phyloP scores from a whole-genome alignment of 1,284 basidiomycete species.

The Ceratobasidium sp. region DNA sequence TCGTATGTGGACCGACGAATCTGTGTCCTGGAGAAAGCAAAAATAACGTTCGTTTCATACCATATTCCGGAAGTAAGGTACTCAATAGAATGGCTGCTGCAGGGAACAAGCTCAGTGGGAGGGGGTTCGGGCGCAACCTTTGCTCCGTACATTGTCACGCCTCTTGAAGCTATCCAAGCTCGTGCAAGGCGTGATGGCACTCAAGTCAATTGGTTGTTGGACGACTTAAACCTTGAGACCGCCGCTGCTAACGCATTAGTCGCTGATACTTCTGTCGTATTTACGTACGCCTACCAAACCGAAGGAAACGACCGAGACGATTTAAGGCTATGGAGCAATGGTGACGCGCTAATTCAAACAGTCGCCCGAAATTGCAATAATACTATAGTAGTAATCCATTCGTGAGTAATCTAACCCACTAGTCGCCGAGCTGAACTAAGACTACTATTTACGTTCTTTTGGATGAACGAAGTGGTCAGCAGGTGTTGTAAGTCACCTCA shows the following conservation, averaged over 20 bases:
- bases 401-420: conserved; percentile 46
- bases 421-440: background rate
- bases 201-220: conserved; percentile 53
- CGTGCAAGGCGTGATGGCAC: conserved; percentile 53
- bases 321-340: conserved; percentile 56
- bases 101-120: conserved; percentile 13
- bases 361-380: conserved; percentile 59
- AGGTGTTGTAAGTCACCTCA: conserved; percentile 8
- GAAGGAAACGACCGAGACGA: conserved; percentile 53
- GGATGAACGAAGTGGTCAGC: conserved; percentile 6
- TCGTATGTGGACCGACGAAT: conserved; percentile 74
- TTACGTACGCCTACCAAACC: conserved; percentile 52
- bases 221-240: conserved; percentile 51
- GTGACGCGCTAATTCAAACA: conserved; percentile 54
- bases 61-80: conserved; percentile 58
- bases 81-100: conserved; percentile 84
- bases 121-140: conserved; percentile 46
- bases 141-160: conserved; percentile 57
- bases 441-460: conserved; percentile 42
- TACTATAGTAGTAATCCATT: conserved; percentile 63
- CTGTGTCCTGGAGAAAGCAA: conserved; percentile 73
- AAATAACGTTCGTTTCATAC: conserved; percentile 71
- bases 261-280: conserved; percentile 52
- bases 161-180: conserved; percentile 54
- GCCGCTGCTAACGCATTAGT: conserved; percentile 46